A percentile compares a stretch with the other conserved stretches of the same genome.
These are phyloP conservation scores for Diaporthe batatas DNA, from an alignment of 2,329 filamentous ascomycete species.

Conservation along the genomic window DNA sequence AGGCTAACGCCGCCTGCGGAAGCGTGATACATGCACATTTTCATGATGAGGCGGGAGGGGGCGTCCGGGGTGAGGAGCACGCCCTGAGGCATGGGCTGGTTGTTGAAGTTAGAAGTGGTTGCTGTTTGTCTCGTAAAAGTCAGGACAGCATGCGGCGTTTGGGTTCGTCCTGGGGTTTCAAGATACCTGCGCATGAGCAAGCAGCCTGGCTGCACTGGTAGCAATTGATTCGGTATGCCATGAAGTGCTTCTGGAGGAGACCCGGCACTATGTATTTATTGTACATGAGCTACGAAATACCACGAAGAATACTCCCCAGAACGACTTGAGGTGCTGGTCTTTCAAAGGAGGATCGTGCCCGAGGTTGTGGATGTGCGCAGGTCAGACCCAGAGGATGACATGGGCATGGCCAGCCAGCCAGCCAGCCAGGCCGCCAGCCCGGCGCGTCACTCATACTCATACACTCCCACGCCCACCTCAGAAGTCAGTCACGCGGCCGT, in stretches of 20 bases:
- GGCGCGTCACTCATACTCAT: not conserved
- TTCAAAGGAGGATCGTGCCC: not conserved
- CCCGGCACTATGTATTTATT: not conserved
- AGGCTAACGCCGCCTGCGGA: slow-evolving; percentile 41
- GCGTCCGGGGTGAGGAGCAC: not conserved
- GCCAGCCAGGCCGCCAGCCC: too few relatives aligned
- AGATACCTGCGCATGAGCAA: slow-evolving; percentile 35
- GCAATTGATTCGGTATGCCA: slow-evolving; percentile 18
- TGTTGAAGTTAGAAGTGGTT: slow-evolving; percentile 1
- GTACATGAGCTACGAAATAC: slow-evolving; percentile 33
- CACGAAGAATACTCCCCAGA: not conserved
- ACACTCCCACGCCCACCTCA: slow-evolving; percentile 32
- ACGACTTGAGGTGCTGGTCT: too few relatives aligned
- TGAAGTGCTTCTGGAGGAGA: not conserved
- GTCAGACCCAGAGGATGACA: not conserved
- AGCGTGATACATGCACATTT: slow-evolving; percentile 17
- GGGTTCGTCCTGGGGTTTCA: slow-evolving; percentile 11
- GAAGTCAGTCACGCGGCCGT: slow-evolving; percentile 95
- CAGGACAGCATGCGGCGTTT: slow-evolving; percentile 33
- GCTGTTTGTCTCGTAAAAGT: slow-evolving; percentile 17
- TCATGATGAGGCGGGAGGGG: too few relatives aligned
- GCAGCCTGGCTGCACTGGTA: slow-evolving; percentile 18
- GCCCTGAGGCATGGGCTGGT: not conserved
- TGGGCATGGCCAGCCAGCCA: not conserved
- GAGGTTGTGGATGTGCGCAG: not conserved